Evolutionary conservation across 306 rosid genomes (phyloP).

Genomic region (barrel medic (Medicago truncatula)): MtrunA17r5.0-ANR NC_053044.1:37081001-37081500

Average conservation of each 20-base stretch:
- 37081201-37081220: slow-evolving; percentile 55
- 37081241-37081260: slow-evolving; percentile 52
- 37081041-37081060: neutral
- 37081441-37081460: no score
- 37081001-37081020: slow-evolving; percentile 3
- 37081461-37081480: no score
- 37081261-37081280: slow-evolving; percentile 66
- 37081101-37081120: slow-evolving; percentile 62
- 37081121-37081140: slow-evolving; percentile 46
- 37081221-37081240: slow-evolving; percentile 62
- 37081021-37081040: neutral
- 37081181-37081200: slow-evolving; percentile 73
- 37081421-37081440: neutral
- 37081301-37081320: slow-evolving; percentile 68
- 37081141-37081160: slow-evolving; percentile 65
- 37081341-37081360: slow-evolving; percentile 74
- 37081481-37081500: no score
- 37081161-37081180: slow-evolving; percentile 63
- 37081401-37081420: neutral
- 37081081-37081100: slow-evolving; percentile 59
- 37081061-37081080: slow-evolving; percentile 73
- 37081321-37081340: slow-evolving; percentile 63
- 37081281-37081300: slow-evolving; percentile 59
- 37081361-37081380: slow-evolving; percentile 72
- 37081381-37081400: slow-evolving; percentile 50